Conservation (phyloP, 2,329 filamentous ascomycete genomes). For the Microsporum ferrugineum region DNA sequence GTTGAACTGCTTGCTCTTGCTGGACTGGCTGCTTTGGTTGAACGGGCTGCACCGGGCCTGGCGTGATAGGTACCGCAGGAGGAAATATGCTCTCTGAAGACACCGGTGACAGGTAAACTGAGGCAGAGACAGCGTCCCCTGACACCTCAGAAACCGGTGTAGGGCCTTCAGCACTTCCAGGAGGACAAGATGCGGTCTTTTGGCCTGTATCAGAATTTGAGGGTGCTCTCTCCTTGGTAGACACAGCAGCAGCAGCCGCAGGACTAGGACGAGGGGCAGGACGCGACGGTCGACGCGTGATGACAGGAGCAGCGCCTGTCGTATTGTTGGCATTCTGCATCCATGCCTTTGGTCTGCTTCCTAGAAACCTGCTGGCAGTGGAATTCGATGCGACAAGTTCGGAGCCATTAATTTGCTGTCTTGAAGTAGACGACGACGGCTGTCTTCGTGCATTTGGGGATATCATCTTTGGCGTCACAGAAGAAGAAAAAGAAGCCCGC, state of each 20-base stretch:
- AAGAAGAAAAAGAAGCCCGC: neutral
- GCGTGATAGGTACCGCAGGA: neutral
- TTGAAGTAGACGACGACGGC: neutral
- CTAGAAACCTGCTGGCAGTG: slow-evolving; percentile 32
- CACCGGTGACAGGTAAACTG: neutral
- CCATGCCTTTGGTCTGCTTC: slow-evolving; percentile 29
- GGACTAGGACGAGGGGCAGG: neutral
- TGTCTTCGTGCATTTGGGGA: neutral
- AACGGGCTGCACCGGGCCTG: neutral
- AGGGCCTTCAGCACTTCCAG: neutral
- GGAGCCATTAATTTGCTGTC: neutral
- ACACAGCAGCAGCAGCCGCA: no score
- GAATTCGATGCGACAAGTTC: slow-evolving; percentile 23
- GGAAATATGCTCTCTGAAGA: neutral
- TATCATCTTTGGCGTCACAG: neutral
- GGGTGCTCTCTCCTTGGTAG: neutral
- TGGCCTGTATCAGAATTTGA: neutral
- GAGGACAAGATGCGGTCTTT: neutral
- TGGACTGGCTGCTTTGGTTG: neutral
- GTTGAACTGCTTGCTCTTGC: neutral
- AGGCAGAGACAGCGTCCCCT: neutral
- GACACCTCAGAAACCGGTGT: neutral
- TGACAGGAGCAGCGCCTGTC: neutral
- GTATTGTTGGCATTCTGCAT: slow-evolving; percentile 19
- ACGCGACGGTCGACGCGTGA: neutral